Evolutionary conservation across 257 asterid genomes (phyloP).

Genomic region (Solanum virginianum): DNA sequence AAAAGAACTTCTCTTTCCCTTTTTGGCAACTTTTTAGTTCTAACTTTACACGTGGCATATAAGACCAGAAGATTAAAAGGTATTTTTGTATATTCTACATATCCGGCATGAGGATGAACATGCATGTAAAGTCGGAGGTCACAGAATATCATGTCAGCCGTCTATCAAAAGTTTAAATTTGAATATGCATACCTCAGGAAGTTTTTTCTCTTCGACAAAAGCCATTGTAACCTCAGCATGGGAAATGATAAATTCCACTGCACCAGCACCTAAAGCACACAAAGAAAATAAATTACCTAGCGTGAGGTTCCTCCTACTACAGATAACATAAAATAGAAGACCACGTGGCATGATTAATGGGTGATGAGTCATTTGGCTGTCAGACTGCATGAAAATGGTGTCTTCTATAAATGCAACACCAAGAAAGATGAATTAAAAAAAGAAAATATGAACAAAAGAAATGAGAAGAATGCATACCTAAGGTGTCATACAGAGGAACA

Average conservation of each 20-base stretch:
- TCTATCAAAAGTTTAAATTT: background rate
- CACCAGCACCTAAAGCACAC: slow-evolving; percentile 77
- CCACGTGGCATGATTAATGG: background rate
- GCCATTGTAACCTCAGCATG: slow-evolving; percentile 88
- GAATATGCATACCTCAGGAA: slow-evolving; percentile 50
- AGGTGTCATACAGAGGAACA: slow-evolving; percentile 88
- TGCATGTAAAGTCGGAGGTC: background rate
- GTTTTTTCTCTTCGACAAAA: slow-evolving; percentile 86
- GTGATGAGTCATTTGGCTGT: background rate
- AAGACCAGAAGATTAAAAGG: too few relatives aligned
- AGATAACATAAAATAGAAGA: background rate
- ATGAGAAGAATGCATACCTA: slow-evolving; percentile 44
- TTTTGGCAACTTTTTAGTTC: too few relatives aligned
- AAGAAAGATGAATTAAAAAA: background rate
- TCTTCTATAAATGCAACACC: background rate
- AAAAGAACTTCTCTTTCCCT: too few relatives aligned
- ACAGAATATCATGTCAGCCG: background rate
- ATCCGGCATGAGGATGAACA: background rate
- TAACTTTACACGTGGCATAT: too few relatives aligned
- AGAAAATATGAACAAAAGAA: background rate
- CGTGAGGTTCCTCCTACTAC: background rate
- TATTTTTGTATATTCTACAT: background rate
- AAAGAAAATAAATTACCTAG: slow-evolving; percentile 2
- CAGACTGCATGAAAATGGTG: background rate
- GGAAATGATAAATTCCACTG: slow-evolving; percentile 80